Conservation (phyloP, 306 rosid species). For the Purshia tridentata region DNA sequence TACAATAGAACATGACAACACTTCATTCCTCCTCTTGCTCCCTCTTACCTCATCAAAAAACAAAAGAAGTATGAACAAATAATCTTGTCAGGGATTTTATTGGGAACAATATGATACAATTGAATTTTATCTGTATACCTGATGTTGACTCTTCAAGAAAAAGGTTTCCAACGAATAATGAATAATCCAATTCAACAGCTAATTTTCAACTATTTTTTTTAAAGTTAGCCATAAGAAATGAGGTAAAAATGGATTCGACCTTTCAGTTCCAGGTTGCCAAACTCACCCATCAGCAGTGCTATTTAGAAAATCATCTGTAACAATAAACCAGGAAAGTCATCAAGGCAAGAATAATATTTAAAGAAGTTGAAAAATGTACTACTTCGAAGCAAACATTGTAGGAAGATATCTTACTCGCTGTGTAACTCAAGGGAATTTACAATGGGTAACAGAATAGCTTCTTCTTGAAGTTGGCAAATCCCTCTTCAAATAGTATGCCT, state of each 20-base stretch:
- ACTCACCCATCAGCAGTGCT: constrained; percentile 40
- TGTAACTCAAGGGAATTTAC: constrained; percentile 19
- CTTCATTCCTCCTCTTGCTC: background rate
- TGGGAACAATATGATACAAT: constrained; percentile 30
- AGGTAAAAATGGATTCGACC: constrained; percentile 22
- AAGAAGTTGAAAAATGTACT: constrained; percentile 2
- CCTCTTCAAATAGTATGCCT: background rate
- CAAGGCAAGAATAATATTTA: constrained; percentile 19
- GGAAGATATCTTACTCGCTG: constrained; percentile 22
- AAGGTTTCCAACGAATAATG: constrained; percentile 21
- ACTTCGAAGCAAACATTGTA: constrained; percentile 12
- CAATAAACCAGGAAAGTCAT: constrained; percentile 22
- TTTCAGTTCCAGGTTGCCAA: constrained; percentile 28
- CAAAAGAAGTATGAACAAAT: constrained; percentile 45
- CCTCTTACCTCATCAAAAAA: constrained; percentile 12
- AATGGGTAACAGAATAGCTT: constrained; percentile 8
- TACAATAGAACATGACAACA: constrained; percentile 30
- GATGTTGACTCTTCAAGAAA: constrained; percentile 30
- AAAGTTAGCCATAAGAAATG: constrained; percentile 28
- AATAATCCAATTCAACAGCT: constrained; percentile 27
- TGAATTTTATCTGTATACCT: constrained; percentile 41
- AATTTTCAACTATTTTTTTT: constrained; percentile 32
- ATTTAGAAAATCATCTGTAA: constrained; percentile 34
- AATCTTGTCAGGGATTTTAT: constrained; percentile 31
- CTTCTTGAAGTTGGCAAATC: constrained; percentile 23